A percentile compares a stretch with the other conserved stretches of the same genome.
Evolutionary conservation across 768 basidiomycete species (phyloP).

Genomic region (Panaeolus papilionaceus): DNA sequence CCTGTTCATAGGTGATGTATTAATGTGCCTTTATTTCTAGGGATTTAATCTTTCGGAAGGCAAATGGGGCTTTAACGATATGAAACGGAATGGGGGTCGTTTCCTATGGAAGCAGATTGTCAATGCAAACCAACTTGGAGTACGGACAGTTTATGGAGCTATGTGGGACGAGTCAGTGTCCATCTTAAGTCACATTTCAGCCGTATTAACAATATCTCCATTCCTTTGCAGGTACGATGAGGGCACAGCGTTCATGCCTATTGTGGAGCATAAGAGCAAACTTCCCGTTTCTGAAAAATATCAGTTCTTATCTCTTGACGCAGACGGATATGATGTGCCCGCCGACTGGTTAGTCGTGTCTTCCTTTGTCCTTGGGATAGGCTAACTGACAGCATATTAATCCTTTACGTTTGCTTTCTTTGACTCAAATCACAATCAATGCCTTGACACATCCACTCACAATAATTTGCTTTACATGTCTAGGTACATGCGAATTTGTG

Average conservation of each 20-base stretch:
- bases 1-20: constrained; percentile 7
- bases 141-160: constrained; percentile 74
- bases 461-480: neutral
- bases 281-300: constrained; percentile 67
- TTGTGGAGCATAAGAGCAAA: constrained; percentile 59
- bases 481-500: constrained; percentile 82
- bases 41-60: constrained; percentile 76
- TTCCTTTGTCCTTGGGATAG: constrained; percentile 18
- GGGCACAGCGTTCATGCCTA: constrained; percentile 84
- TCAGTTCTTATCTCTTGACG: constrained; percentile 75
- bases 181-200: constrained; percentile 16
- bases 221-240: constrained; percentile 71
- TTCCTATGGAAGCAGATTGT: constrained; percentile 84
- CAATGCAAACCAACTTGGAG: constrained; percentile 67
- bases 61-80: constrained; percentile 75
- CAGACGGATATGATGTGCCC: constrained; percentile 78
- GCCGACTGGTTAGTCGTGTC: constrained; percentile 70
- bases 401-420: constrained; percentile 7
- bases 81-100: constrained; percentile 72
- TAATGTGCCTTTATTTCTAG: constrained; percentile 40
- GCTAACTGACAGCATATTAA: constrained; percentile 14
- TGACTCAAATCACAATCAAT: constrained; percentile 14
- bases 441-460: neutral
- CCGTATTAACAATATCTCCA: constrained; percentile 17
- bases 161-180: constrained; percentile 85